Conservation (phyloP, 192 early-diverging fungal genomes). For the Phlyctochytrium arcticum region DNA sequence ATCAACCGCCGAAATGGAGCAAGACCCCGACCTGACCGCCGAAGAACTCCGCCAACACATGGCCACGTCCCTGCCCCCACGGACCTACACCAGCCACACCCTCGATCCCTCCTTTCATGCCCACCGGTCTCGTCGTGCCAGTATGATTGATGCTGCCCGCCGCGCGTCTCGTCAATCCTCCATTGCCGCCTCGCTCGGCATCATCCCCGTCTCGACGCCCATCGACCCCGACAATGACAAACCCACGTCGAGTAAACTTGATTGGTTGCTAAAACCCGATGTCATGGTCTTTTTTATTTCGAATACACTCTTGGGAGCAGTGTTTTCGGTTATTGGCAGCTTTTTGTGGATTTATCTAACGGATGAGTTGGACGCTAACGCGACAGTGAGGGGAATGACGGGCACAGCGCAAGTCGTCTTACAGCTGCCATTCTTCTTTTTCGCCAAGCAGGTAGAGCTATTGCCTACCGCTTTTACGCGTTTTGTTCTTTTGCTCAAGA, state of each 20-base stretch:
- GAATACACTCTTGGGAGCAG: slow-evolving; percentile 17
- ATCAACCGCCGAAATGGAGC: background rate
- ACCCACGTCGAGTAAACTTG: slow-evolving; percentile 20
- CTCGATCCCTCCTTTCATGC: no score
- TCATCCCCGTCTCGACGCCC: slow-evolving; percentile 3
- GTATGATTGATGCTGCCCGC: slow-evolving; percentile 18
- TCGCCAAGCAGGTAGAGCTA: slow-evolving; percentile 22
- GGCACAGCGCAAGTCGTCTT: slow-evolving; percentile 23
- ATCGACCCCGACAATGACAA: background rate
- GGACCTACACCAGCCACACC: background rate
- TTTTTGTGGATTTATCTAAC: slow-evolving; percentile 27
- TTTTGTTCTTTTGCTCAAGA: background rate
- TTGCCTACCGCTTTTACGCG: background rate
- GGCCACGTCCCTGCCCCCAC: background rate
- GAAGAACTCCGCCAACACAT: slow-evolving; percentile 1
- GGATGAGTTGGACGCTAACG: slow-evolving; percentile 14
- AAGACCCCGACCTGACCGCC: slow-evolving; percentile 20
- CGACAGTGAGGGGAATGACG: slow-evolving; percentile 22
- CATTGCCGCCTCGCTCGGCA: slow-evolving; percentile 6
- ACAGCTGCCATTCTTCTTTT: slow-evolving; percentile 30
- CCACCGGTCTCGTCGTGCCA: slow-evolving; percentile 11
- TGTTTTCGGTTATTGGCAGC: slow-evolving; percentile 15
- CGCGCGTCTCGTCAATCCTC: slow-evolving; percentile 15
- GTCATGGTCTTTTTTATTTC: slow-evolving; percentile 20
- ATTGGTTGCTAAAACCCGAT: slow-evolving; percentile 21